These are phyloP conservation scores for Laburnicola sp. DNA, from an alignment of 2,329 filamentous ascomycete genomes.

Conservation along the genomic window DNA sequence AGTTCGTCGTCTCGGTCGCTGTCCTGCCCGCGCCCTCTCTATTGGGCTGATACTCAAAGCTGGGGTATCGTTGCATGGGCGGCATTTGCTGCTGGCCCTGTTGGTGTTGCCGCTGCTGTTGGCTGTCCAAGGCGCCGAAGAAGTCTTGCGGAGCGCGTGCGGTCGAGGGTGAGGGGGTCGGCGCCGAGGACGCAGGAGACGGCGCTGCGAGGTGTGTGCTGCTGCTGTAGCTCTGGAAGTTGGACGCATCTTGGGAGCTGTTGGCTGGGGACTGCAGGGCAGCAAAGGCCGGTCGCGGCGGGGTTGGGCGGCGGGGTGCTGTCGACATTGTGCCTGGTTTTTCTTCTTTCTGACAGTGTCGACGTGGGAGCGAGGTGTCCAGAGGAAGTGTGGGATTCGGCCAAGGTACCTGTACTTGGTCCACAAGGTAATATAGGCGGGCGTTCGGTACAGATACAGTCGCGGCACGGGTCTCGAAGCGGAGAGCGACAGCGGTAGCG, in stretches of 20 bases:
- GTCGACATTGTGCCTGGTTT: slow-evolving; percentile 22
- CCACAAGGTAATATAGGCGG: slow-evolving; percentile 8
- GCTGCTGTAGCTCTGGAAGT: slow-evolving; percentile 50
- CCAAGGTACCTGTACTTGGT: background rate
- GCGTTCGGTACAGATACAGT: slow-evolving; percentile 22
- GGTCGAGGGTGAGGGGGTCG: slow-evolving; percentile 39
- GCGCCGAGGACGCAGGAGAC: slow-evolving; percentile 39
- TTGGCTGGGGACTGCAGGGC: slow-evolving; percentile 39
- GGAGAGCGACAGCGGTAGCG: slow-evolving; percentile 20
- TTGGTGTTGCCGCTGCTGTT: slow-evolving; percentile 34
- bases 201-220: slow-evolving; percentile 45
- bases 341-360: too few relatives aligned
- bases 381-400: background rate
- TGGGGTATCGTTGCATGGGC: slow-evolving; percentile 30
- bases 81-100: slow-evolving; percentile 36
- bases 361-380: background rate
- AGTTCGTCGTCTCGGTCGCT: slow-evolving; percentile 58
- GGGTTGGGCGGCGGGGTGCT: slow-evolving; percentile 25
- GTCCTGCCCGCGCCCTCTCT: slow-evolving; percentile 40
- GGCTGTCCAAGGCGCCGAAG: slow-evolving; percentile 34
- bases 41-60: slow-evolving; percentile 42
- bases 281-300: slow-evolving; percentile 40
- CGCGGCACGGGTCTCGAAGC: slow-evolving; percentile 11
- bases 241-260: slow-evolving; percentile 32
- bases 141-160: slow-evolving; percentile 39